Evolutionary conservation across 305 asterid species (phyloP), one percentile per base, ranked within the genome.

Genomic region (Fraxinus greggii): DNA sequence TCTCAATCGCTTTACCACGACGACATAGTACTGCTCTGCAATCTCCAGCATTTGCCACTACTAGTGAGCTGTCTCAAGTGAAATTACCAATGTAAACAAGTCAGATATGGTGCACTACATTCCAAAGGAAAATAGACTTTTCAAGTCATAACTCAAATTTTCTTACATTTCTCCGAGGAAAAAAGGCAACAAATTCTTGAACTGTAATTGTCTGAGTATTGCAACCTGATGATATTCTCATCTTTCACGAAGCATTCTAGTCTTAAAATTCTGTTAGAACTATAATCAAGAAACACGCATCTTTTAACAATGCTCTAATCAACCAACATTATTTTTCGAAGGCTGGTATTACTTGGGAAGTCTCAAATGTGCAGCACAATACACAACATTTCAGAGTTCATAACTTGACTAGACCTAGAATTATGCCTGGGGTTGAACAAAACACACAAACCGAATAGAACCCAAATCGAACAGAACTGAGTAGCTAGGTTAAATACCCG

Each of bases 41-140:
- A 76, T 97, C 99, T 78, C 99, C 99, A 8, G 93, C 99, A 89
- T 97, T 97, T 28, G 98, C 99, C 88, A 97, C 99, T 79, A 97
- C 97, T 81, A 94, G 82, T 1, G 98, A 90, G 83, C 98, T 96
- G 88, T 48, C 32, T 17, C 32, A 32, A 15, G 31, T 9, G 31
- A 23, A 61, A 61, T 23, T 61, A 61, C 70, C 70, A 61, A 48
- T 3, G 29, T 13, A 67, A 29, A 72, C 33, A 21, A 82, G 67
- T 76, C 26, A 79, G 67, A 79, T 24, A 29, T 56, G 4, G 28
- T 56, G 28, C 67, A 56, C 67, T 28, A 24, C 23, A 65, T 67
- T 67, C 35, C 17, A 28, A 67, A 26, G 36, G 73, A 67, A 24
- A 67, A 24, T 9, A 12, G 21, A 67, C 35, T 26, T 67, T 28